Percentiles rank a stretch among this genome's conserved stretches.
Evolutionary conservation across 2,329 filamentous ascomycete species (phyloP).

Genomic region (Myriosclerotinia curreyana): DNA sequence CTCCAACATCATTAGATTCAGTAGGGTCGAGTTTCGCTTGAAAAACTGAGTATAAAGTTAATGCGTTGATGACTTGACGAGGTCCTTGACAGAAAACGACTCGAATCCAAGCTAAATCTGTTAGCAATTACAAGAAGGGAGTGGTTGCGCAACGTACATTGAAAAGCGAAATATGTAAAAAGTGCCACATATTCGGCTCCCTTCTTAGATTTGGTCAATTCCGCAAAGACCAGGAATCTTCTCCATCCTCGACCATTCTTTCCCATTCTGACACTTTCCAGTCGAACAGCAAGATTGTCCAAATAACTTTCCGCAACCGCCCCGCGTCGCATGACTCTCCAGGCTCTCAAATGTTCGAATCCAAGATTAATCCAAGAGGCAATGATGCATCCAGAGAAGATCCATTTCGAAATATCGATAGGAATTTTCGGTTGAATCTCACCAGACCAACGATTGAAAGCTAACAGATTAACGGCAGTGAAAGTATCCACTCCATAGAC

Average conservation of each 20-base stretch:
- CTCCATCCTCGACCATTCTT: conserved; percentile 72
- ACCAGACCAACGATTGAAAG: conserved; percentile 85
- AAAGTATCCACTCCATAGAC: conserved; percentile 92
- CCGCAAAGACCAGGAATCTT: conserved; percentile 72
- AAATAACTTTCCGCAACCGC: conserved; percentile 91
- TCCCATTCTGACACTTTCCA: conserved; percentile 77
- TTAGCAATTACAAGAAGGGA: conserved; percentile 23
- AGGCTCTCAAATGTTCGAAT: conserved; percentile 76
- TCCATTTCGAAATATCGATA: conserved; percentile 82
- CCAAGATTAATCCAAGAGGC: conserved; percentile 79
- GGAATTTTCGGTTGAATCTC: conserved; percentile 75
- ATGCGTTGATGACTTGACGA: conserved; percentile 83
- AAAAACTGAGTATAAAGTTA: conserved; percentile 85
- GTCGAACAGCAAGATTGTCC: conserved; percentile 77
- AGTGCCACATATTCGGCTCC: conserved; percentile 70
- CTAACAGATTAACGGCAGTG: conserved; percentile 85
- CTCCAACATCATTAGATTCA: conserved; percentile 53
- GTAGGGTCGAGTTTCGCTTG: conserved; percentile 66
- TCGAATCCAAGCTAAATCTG: conserved; percentile 70
- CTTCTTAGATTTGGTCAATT: conserved; percentile 68
- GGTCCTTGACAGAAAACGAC: conserved; percentile 89
- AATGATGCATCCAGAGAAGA: conserved; percentile 90
- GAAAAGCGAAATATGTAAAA: conserved; percentile 67
- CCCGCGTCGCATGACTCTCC: conserved; percentile 76
- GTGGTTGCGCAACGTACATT: conserved; percentile 47